phyloP scores from a whole-genome alignment of 2,329 filamentous ascomycete genomes.

The Alternaria infectoria region DNA sequence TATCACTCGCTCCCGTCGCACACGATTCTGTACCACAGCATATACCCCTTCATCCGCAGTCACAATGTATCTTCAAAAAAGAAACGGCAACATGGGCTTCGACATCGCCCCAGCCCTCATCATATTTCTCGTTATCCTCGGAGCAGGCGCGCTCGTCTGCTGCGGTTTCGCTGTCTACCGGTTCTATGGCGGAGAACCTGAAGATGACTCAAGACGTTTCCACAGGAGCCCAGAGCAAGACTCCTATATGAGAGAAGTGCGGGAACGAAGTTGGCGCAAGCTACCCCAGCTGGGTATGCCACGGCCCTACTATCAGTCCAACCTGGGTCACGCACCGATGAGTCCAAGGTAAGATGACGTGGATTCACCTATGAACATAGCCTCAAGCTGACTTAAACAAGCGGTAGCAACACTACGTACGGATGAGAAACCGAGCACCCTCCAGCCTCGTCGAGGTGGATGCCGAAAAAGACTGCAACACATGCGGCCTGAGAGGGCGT shows the following conservation, averaged over 20 bases:
- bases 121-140: slow-evolving; percentile 40
- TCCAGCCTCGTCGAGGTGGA: background rate
- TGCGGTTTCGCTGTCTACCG: slow-evolving; percentile 30
- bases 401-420: slow-evolving; percentile 19
- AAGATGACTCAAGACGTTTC: slow-evolving; percentile 6
- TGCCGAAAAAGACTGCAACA: background rate
- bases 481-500: background rate
- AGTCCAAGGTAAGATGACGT: slow-evolving; percentile 16
- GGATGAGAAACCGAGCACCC: slow-evolving; percentile 11
- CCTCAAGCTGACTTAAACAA: slow-evolving; percentile 5
- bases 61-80: slow-evolving; percentile 23
- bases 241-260: slow-evolving; percentile 44
- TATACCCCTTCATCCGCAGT: background rate
- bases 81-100: slow-evolving; percentile 39
- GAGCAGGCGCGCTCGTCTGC: slow-evolving; percentile 26
- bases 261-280: slow-evolving; percentile 31
- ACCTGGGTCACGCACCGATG: slow-evolving; percentile 19
- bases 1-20: background rate
- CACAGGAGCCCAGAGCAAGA: slow-evolving; percentile 32
- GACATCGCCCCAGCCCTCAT: slow-evolving; percentile 32
- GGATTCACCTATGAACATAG: background rate
- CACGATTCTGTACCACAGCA: background rate
- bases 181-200: slow-evolving; percentile 17
- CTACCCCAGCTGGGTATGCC: slow-evolving; percentile 10
- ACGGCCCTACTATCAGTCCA: slow-evolving; percentile 1